A percentile compares a stretch with the other conserved stretches of the same genome.
Conservation (phyloP, 768 basidiomycete genomes). For the Leccinum disarticulatum region DNA sequence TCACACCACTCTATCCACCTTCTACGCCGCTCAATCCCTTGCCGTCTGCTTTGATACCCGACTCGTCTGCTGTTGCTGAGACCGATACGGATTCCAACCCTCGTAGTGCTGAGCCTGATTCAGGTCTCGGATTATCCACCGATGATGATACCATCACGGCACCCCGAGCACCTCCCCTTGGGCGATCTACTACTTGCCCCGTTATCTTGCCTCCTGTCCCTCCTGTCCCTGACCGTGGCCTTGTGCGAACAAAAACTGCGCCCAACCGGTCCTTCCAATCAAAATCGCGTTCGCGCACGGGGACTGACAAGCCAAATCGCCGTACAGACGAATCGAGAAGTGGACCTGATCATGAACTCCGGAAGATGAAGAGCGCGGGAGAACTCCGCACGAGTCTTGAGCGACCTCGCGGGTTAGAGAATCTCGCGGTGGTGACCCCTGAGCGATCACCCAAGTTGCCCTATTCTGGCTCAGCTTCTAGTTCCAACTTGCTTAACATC, state of each 20-base stretch:
- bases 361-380: slow-evolving; percentile 87
- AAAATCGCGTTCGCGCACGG: slow-evolving; percentile 40
- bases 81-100: slow-evolving; percentile 55
- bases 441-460: slow-evolving; percentile 46
- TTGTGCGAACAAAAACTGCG: slow-evolving; percentile 71
- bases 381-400: slow-evolving; percentile 54
- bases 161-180: slow-evolving; percentile 53
- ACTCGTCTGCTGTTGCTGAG: slow-evolving; percentile 48
- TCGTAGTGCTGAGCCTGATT: slow-evolving; percentile 39
- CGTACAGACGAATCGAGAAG: slow-evolving; percentile 41
- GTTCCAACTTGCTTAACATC: slow-evolving; percentile 59
- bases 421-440: slow-evolving; percentile 34
- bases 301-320: slow-evolving; percentile 24
- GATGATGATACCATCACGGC: slow-evolving; percentile 77
- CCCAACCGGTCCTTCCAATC: slow-evolving; percentile 57
- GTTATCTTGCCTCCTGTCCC: slow-evolving; percentile 30
- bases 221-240: slow-evolving; percentile 38
- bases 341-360: slow-evolving; percentile 57
- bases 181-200: slow-evolving; percentile 53
- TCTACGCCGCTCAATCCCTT: slow-evolving; percentile 62
- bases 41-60: slow-evolving; percentile 45
- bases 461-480: slow-evolving; percentile 63
- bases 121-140: slow-evolving; percentile 29
- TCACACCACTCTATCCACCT: slow-evolving; percentile 62
- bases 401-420: slow-evolving; percentile 25